Conservation (phyloP, 2,329 filamentous ascomycete genomes). For the Colletotrichum gigasporum region DNA sequence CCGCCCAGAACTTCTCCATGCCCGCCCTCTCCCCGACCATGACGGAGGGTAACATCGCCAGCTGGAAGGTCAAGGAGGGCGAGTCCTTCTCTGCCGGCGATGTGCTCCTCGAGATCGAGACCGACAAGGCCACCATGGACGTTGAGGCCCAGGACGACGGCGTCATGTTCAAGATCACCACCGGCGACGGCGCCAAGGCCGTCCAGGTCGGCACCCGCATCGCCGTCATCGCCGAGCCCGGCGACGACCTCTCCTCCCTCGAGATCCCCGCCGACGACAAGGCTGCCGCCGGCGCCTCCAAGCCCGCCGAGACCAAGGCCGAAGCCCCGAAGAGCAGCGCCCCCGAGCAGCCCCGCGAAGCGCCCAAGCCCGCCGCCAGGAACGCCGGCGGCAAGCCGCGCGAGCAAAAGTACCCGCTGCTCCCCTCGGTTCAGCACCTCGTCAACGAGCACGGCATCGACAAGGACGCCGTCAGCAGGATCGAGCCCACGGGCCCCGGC, state of each 20-base stretch:
- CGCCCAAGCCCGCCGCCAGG: slow-evolving; percentile 36
- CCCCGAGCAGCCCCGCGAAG: slow-evolving; percentile 26
- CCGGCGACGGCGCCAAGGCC: slow-evolving; percentile 77
- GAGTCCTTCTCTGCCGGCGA: slow-evolving; percentile 85
- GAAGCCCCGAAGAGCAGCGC: slow-evolving; percentile 35
- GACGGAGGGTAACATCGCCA: slow-evolving; percentile 90
- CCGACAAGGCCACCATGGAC: slow-evolving; percentile 94
- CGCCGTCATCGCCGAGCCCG: slow-evolving; percentile 82
- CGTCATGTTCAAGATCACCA: slow-evolving; percentile 83
- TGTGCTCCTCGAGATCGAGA: slow-evolving; percentile 91
- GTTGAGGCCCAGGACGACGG: slow-evolving; percentile 94
- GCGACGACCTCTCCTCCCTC: slow-evolving; percentile 79
- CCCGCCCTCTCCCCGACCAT: slow-evolving; percentile 91
- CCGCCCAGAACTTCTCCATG: slow-evolving; percentile 90
- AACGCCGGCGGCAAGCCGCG: slow-evolving; percentile 58
- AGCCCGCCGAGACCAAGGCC: slow-evolving; percentile 37
- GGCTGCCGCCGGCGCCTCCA: slow-evolving; percentile 48
- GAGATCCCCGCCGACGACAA: slow-evolving; percentile 78
- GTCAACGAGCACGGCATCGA: slow-evolving; percentile 82
- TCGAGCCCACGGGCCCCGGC: slow-evolving; percentile 86
- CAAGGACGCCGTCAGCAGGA: slow-evolving; percentile 79
- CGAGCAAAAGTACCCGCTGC: slow-evolving; percentile 76
- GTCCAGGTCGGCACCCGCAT: slow-evolving; percentile 84
- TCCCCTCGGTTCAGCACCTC: slow-evolving; percentile 85
- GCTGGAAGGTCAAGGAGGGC: slow-evolving; percentile 88